Conservation (phyloP, 2,329 filamentous ascomycete genomes). For the Penicillium sp. region DNA sequence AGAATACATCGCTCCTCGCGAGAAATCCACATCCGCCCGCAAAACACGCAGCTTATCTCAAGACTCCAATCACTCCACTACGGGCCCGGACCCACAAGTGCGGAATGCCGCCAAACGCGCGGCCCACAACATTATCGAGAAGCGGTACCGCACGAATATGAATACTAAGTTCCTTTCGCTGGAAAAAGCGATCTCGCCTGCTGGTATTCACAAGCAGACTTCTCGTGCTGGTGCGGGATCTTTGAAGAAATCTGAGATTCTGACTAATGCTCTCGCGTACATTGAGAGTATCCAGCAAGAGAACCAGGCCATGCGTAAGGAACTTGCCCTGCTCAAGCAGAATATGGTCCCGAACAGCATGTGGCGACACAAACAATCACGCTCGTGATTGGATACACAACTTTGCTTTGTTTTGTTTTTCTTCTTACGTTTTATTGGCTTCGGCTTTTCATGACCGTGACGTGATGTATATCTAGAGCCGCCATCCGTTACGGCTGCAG, state of each 20-base stretch:
- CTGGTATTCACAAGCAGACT: conserved; percentile 23
- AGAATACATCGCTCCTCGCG: conserved; percentile 19
- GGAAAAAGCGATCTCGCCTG: conserved; percentile 36
- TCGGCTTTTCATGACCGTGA: conserved; percentile 17
- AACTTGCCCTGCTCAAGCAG: conserved; percentile 32
- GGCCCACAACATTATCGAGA: conserved; percentile 44
- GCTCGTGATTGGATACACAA: neutral
- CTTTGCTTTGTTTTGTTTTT: neutral
- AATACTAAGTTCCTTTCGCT: conserved; percentile 43
- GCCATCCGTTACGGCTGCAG: neutral
- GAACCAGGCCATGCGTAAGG: conserved; percentile 34
- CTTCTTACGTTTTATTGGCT: neutral
- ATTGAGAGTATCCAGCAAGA: conserved; percentile 38
- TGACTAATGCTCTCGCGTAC: conserved; percentile 37
- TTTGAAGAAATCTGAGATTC: conserved; percentile 40
- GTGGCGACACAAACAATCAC: conserved; percentile 24
- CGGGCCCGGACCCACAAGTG: conserved; percentile 21
- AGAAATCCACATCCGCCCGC: conserved; percentile 17
- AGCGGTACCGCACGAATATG: conserved; percentile 45
- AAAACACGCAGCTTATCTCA: conserved; percentile 29
- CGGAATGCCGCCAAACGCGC: conserved; percentile 42
- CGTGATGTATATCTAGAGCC: conserved; percentile 18
- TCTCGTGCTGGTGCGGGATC: conserved; percentile 30
- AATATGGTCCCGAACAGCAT: conserved; percentile 24
- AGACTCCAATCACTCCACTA: conserved; percentile 23